Conservation (phyloP, 2,329 filamentous ascomycete species). For the Arthrobotrys musiformis region DNA sequence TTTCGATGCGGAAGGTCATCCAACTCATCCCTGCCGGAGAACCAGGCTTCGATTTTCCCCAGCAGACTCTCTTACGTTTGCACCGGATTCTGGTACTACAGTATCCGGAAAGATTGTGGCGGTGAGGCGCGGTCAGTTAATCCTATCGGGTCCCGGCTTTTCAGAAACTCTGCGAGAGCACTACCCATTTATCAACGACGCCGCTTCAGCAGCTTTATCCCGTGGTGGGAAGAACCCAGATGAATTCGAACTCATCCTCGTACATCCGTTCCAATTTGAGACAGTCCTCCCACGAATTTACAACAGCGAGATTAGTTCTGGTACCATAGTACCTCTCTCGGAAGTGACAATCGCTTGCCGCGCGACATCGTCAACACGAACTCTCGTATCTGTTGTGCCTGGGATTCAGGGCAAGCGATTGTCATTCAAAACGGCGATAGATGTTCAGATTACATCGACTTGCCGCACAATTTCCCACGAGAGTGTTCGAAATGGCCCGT, state of each 20-base stretch:
- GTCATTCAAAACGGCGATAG: conserved; percentile 35
- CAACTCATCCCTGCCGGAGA: conserved; percentile 30
- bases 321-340: conserved; percentile 1
- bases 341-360: conserved; percentile 19
- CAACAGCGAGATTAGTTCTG: neutral
- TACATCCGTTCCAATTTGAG: conserved; percentile 24
- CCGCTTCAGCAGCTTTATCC: neutral
- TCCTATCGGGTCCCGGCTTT: conserved; percentile 1
- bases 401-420: conserved; percentile 19
- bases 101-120: conserved; percentile 9
- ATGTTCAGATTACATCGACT: conserved; percentile 36
- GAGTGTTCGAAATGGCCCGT: conserved; percentile 30
- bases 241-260: conserved; percentile 17
- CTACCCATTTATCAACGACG: conserved; percentile 28
- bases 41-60: conserved; percentile 37
- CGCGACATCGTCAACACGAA: conserved; percentile 30
- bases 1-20: conserved; percentile 41
- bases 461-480: conserved; percentile 33
- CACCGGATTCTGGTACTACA: conserved; percentile 5
- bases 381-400: conserved; percentile 9
- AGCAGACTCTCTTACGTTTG: conserved; percentile 9
- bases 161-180: conserved; percentile 15
- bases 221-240: conserved; percentile 6
- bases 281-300: conserved; percentile 28
- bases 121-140: neutral